Evolutionary conservation across 2,329 filamentous ascomycete species (phyloP), one percentile per base, ranked within the genome.

Genomic region (Cladophialophora exuberans): DNA sequence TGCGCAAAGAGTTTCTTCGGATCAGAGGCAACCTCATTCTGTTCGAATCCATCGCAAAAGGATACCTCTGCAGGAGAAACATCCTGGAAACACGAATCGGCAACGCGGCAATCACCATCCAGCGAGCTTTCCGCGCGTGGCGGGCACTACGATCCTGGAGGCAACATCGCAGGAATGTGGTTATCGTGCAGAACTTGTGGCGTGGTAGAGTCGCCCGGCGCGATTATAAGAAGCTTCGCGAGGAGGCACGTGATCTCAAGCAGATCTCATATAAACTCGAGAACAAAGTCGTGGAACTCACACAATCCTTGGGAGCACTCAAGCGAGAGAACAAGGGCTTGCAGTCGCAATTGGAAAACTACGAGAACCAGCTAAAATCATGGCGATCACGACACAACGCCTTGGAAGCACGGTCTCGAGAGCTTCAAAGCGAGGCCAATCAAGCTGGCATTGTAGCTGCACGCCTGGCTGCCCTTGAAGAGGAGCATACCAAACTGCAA

Each of bases 211-310:
- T 74, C 61, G 93, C 94, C 52, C 85, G 94, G 63, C 84, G 81
- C 63, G 86, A 84, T 44, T 99, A 99, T 81, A 97, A 96, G 83
- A 85, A 79, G 65, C 77, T 96, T 59, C 90, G 94, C 64, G 92
- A 97, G 74, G 94, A 99, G 75, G 94, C 94, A 62, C 89, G 94
- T 69, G 95, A 99, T 78, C 83, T 99, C 72, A 97, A 97, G 81
- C 93, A 97, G 74, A 99, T 99, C 65, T 97, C 94, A 2, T 99
- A 99, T 81, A 97, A 96, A 79, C 79, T 99, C 66, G 94, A 99
- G 74, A 97, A 99, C 82, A 99, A 99, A 84, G 94, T 99, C 60
- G 90, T 99, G 60, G 94, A 99, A 77, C 83, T 99, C 67, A 99
- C 94, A 1, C 94, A 99, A 73, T 90, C 88, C 45, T 76, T 99